A percentile compares a stretch with the other conserved stretches of the same genome.
Conservation (phyloP, 441 rosid genomes). For the Mallotus repandus region DNA sequence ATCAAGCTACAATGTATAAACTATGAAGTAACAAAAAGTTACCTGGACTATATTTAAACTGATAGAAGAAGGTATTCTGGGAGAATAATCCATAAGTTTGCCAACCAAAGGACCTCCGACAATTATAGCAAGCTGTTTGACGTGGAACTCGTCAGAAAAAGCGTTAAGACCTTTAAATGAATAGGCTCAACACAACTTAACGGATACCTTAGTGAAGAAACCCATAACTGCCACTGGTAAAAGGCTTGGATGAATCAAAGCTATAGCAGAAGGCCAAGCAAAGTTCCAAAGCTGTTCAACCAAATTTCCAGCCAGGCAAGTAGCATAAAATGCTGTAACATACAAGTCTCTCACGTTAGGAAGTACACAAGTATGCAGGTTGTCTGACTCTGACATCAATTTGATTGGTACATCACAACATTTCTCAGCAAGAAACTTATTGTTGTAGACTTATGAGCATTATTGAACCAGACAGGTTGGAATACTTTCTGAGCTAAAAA, state of each 20-base stretch:
- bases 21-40: constrained; percentile 4
- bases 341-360: constrained; percentile 21
- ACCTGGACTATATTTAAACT: constrained; percentile 77
- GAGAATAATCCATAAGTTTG: constrained; percentile 82
- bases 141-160: constrained; percentile 14
- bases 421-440: not conserved
- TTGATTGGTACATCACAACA: not conserved
- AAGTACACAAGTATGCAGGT: not conserved
- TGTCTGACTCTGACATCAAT: not conserved
- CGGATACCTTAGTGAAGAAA: constrained; percentile 61
- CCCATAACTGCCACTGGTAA: constrained; percentile 92
- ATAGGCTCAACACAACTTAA: constrained; percentile 8
- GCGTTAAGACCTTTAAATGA: not conserved
- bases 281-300: constrained; percentile 94
- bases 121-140: constrained; percentile 59
- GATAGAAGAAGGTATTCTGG: constrained; percentile 81
- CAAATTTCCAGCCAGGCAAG: constrained; percentile 70
- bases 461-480: not conserved
- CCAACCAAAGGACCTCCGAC: constrained; percentile 89
- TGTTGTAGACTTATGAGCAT: not conserved
- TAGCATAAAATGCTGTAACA: constrained; percentile 74
- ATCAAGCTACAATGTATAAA: constrained; percentile 1
- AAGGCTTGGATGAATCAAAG: constrained; percentile 90
- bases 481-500: not conserved
- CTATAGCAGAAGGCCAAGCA: constrained; percentile 96